Percentiles rank a stretch among this genome's conserved stretches.
These are phyloP conservation scores for Epichloe uncinata DNA, from an alignment of 2,329 filamentous ascomycete genomes.

Conservation along the genomic window DNA sequence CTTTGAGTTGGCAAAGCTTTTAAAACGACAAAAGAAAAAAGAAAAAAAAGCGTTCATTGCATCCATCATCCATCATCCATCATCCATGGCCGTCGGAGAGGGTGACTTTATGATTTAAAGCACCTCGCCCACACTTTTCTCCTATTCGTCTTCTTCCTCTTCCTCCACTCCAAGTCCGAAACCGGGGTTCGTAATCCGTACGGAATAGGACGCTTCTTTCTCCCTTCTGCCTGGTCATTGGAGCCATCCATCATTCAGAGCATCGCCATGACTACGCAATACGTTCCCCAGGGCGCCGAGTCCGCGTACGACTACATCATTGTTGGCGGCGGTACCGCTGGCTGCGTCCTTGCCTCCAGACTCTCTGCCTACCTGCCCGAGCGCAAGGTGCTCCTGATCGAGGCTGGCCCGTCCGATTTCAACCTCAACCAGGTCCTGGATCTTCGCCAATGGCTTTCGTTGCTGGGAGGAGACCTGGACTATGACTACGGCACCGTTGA, in stretches of 20 bases:
- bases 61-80: no score
- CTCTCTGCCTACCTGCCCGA: slow-evolving; percentile 73
- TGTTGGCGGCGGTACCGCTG: slow-evolving; percentile 74
- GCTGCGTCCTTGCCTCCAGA: slow-evolving; percentile 70
- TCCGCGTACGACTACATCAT: slow-evolving; percentile 73
- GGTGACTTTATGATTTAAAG: background rate
- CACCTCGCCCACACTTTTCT: background rate
- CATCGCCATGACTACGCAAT: slow-evolving; percentile 52
- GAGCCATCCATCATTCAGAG: background rate
- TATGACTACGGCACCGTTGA: slow-evolving; percentile 85
- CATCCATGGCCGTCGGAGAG: background rate
- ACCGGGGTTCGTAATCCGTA: no score
- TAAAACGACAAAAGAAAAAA: background rate
- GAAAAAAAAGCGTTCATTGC: no score
- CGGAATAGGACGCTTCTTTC: no score
- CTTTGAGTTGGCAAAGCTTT: no score
- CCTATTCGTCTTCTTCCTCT: background rate
- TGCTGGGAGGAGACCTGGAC: slow-evolving; percentile 78
- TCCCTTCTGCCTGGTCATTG: no score
- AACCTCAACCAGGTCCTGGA: slow-evolving; percentile 78
- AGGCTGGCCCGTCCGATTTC: slow-evolving; percentile 81
- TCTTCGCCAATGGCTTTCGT: slow-evolving; percentile 72
- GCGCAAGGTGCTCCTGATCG: slow-evolving; percentile 70
- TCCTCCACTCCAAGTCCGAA: background rate
- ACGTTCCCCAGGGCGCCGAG: slow-evolving; percentile 49